Base-by-base conservation (phyloP, 2,329 filamentous ascomycete species). In the Exserohilum turcica region DNA sequence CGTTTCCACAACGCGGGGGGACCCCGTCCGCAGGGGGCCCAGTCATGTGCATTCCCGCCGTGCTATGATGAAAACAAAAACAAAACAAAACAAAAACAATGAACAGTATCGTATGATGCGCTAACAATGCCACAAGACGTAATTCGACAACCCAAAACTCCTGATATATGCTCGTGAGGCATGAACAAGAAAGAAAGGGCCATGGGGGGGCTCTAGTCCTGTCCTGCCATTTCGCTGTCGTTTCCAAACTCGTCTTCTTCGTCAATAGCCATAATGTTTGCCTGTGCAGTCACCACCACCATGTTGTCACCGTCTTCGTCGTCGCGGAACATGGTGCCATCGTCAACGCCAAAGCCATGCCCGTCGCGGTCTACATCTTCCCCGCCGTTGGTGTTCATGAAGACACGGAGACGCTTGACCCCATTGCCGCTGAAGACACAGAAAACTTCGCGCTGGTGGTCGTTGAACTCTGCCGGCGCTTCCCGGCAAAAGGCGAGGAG, bases 381-480 rank as follows among this genome's bases (percentile, higher is more conserved):
- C 37, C 44, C 38, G 13, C 57, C 60, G 33, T 75, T 71, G 9
- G 76, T 75, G 60, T 92, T 95, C 33, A 99, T 81, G 69, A 92
- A 90, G 24, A 87, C 83, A 36, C 93, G 88, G 21, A 99, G 84
- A 35, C 85, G 84, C 36, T 80, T 79, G 2, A 99, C 93, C 49
- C 92, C 92, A 21, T 85, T 83, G 5, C 94, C 93, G 1, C 92
- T 97, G 74, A 99, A 99, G 48, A 99, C 94, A 70, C 94, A 99
- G 72, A 99, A 99, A 6, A 97, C 91, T 46, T 93, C 88, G 58
- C 94, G 86, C 74, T 99, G 94, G 70, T 97, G 92, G 40, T 93
- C 89, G 15, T 92, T 97, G 72, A 99, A 99, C 75, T 97, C 94
- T 86, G 83, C 76, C 32, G 94, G 94, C 1, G 94, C 91, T 64